Evolutionary conservation across 495 filamentous ascomycete species (phyloP).

Genomic region (Neurospora sp.): DNA sequence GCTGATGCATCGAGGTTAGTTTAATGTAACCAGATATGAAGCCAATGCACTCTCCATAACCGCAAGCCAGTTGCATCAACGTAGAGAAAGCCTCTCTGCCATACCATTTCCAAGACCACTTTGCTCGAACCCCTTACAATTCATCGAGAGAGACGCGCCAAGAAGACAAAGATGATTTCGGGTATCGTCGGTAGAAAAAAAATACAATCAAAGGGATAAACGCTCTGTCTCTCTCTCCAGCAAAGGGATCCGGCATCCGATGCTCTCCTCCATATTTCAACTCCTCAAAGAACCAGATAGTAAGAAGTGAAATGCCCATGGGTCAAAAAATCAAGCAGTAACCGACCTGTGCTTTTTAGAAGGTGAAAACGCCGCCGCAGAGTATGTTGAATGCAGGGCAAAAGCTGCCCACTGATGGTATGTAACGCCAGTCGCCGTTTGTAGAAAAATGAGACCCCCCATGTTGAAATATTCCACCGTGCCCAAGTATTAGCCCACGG

Average conservation of each 20-base stretch:
- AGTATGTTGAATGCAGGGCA: background rate
- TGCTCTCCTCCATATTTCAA: background rate
- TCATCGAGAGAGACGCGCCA: background rate
- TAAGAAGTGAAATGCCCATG: background rate
- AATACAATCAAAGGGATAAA: background rate
- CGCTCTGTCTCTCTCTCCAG: background rate
- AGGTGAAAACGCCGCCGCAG: background rate
- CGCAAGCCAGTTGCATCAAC: background rate
- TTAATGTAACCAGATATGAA: background rate
- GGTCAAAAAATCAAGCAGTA: background rate
- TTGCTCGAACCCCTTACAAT: background rate
- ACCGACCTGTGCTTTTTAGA: background rate
- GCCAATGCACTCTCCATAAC: background rate
- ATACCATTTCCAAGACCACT: background rate
- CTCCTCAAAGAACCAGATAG: background rate
- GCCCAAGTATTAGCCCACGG: constrained; percentile 13
- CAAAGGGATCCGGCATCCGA: background rate
- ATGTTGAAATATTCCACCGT: background rate
- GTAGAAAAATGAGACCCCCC: background rate
- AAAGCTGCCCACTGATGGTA: background rate
- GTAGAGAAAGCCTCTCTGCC: background rate
- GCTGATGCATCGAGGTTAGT: background rate
- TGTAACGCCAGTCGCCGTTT: background rate
- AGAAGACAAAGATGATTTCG: background rate
- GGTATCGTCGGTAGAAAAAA: background rate